Conservation (phyloP, 257 asterid species). For the Mentha longifolia region DNA sequence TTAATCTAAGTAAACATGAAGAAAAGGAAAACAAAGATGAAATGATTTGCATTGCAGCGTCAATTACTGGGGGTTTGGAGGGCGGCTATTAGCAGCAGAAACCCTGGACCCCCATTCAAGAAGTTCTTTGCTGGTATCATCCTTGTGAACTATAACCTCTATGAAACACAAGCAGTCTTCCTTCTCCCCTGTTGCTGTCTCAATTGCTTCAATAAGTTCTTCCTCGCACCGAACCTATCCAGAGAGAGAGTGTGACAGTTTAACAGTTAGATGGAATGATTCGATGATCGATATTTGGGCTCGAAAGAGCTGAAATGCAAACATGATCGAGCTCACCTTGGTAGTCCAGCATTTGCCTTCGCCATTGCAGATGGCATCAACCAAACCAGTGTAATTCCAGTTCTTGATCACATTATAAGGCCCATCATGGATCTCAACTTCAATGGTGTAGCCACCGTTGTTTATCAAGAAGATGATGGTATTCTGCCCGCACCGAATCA, state of each 20-base stretch:
- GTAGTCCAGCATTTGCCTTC: constrained; percentile 78
- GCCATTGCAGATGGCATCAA: constrained; percentile 66
- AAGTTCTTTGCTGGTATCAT: constrained; percentile 73
- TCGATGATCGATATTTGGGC: background rate
- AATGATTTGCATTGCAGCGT: too few relatives aligned
- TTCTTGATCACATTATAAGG: constrained; percentile 79
- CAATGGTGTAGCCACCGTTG: constrained; percentile 77
- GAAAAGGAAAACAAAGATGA: too few relatives aligned
- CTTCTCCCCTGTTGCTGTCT: constrained; percentile 53
- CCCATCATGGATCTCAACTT: constrained; percentile 78
- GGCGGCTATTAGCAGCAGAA: constrained; percentile 67
- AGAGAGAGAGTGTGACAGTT: background rate
- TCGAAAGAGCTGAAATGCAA: background rate
- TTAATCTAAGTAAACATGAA: too few relatives aligned
- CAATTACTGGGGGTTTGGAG: constrained; percentile 65
- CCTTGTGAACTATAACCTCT: constrained; percentile 68
- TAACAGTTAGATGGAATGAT: too few relatives aligned
- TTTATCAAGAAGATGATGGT: constrained; percentile 68
- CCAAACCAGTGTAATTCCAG: constrained; percentile 69
- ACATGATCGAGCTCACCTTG: constrained; percentile 42
- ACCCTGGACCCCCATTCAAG: constrained; percentile 87
- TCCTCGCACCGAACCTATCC: constrained; percentile 58
- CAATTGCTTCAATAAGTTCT: constrained; percentile 58
- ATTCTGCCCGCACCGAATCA: constrained; percentile 63
- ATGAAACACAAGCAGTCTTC: constrained; percentile 68